A percentile compares a stretch with the other conserved stretches of the same genome.
Conservation (phyloP, 352 stramenopile genomes). For the Thraustotheca clavata region DNA sequence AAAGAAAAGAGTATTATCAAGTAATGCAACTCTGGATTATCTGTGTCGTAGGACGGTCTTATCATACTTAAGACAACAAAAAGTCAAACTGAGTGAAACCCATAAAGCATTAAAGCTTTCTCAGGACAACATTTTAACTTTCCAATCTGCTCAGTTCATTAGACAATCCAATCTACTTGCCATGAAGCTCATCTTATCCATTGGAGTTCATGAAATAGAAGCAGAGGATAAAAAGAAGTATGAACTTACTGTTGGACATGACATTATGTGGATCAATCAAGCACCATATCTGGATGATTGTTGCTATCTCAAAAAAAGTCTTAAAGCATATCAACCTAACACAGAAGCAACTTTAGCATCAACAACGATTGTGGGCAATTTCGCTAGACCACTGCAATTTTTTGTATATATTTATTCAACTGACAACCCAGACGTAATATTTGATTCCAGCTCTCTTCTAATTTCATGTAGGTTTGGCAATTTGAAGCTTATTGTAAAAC, state of each 20-base stretch:
- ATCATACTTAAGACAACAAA: too few relatives aligned
- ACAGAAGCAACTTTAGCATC: neutral
- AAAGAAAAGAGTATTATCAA: neutral
- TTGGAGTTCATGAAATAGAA: conserved; percentile 2
- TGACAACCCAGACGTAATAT: neutral
- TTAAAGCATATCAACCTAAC: neutral
- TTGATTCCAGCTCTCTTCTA: neutral
- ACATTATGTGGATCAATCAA: neutral
- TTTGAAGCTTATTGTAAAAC: conserved; percentile 11
- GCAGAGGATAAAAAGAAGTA: neutral
- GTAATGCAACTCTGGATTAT: too few relatives aligned
- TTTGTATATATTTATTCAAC: neutral
- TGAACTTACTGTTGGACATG: neutral
- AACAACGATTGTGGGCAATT: neutral
- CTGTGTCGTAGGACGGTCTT: too few relatives aligned
- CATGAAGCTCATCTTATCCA: conserved; percentile 2
- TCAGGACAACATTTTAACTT: too few relatives aligned
- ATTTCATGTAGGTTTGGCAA: neutral
- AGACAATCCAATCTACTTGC: neutral
- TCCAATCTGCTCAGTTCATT: too few relatives aligned
- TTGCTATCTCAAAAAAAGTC: neutral
- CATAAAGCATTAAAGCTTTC: too few relatives aligned
- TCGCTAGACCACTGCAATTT: conserved; percentile 10
- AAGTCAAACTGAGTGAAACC: too few relatives aligned
- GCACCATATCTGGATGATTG: neutral